Evolutionary conservation across 495 filamentous ascomycete species (phyloP).

Genomic region (Podospora sp.): DNA sequence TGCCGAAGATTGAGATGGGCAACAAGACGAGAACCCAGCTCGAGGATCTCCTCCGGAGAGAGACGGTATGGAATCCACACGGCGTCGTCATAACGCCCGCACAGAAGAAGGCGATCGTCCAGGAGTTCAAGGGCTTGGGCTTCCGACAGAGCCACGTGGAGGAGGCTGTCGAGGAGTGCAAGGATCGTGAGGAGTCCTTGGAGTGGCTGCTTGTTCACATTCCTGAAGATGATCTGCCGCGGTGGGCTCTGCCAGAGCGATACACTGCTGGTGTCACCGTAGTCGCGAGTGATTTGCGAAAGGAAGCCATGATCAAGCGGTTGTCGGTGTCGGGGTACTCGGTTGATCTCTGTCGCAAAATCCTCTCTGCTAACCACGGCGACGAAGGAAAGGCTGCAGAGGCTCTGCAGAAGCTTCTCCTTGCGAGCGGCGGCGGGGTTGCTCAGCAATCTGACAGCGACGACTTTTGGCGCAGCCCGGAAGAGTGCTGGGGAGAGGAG

Average conservation of each 20-base stretch:
- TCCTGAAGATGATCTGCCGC: conserved; percentile 90
- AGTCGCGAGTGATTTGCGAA: conserved; percentile 73
- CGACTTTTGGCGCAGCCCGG: conserved; percentile 47
- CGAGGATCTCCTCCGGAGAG: conserved; percentile 73
- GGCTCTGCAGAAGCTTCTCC: conserved; percentile 70
- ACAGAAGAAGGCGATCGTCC: conserved; percentile 63
- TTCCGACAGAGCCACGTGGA: conserved; percentile 87
- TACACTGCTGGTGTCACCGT: conserved; percentile 88
- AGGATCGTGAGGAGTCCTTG: conserved; percentile 88
- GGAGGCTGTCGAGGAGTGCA: conserved; percentile 84
- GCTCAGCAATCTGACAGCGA: conserved; percentile 31
- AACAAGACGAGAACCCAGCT: conserved; percentile 72
- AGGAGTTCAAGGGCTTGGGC: conserved; percentile 74
- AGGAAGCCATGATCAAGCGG: conserved; percentile 79
- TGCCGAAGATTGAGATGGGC: conserved; percentile 92
- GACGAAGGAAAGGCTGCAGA: conserved; percentile 83
- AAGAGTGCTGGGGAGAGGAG: conserved; percentile 82
- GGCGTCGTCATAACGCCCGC: conserved; percentile 60
- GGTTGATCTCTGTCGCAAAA: conserved; percentile 74
- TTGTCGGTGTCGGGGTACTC: conserved; percentile 83
- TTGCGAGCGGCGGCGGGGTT: conserved; percentile 45
- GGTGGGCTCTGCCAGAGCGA: conserved; percentile 85
- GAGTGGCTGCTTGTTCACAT: conserved; percentile 94
- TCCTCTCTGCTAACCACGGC: conserved; percentile 65
- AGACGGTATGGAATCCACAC: conserved; percentile 85